phyloP scores from a whole-genome alignment of 306 rosid species.

The Begonia loranthoides region DNA sequence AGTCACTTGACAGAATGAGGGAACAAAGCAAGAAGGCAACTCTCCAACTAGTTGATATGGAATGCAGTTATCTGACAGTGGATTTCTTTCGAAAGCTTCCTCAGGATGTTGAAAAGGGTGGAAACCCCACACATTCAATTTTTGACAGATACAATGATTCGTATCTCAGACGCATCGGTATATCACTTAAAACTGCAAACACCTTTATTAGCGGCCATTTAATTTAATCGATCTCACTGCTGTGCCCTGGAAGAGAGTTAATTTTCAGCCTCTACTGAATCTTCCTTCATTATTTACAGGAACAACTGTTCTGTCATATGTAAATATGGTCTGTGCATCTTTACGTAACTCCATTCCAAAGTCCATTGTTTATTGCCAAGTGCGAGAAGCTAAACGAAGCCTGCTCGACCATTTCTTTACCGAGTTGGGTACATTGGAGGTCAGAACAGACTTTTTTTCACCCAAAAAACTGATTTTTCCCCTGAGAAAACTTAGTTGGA shows the following conservation, averaged over 20 bases:
- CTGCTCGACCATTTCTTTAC: slow-evolving; percentile 73
- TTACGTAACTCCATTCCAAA: slow-evolving; percentile 79
- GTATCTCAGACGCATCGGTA: slow-evolving; percentile 83
- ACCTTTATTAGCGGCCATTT: neutral
- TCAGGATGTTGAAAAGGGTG: slow-evolving; percentile 93
- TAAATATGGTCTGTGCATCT: slow-evolving; percentile 66
- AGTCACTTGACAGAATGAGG: slow-evolving; percentile 72
- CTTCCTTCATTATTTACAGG: slow-evolving; percentile 31
- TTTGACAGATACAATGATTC: slow-evolving; percentile 88
- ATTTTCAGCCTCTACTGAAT: neutral
- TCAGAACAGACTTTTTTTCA: slow-evolving; percentile 8
- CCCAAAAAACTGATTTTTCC: too few relatives aligned
- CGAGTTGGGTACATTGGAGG: slow-evolving; percentile 78
- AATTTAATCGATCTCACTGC: too few relatives aligned
- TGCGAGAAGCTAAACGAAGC: slow-evolving; percentile 81
- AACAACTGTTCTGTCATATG: slow-evolving; percentile 61
- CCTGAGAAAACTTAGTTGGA: too few relatives aligned
- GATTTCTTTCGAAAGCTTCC: slow-evolving; percentile 94
- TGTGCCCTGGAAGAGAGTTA: too few relatives aligned
- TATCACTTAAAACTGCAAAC: slow-evolving; percentile 4
- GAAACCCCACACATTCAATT: slow-evolving; percentile 91
- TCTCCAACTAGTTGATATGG: slow-evolving; percentile 83
- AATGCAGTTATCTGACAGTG: slow-evolving; percentile 75
- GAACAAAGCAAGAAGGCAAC: slow-evolving; percentile 86
- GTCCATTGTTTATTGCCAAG: slow-evolving; percentile 80